Base-by-base conservation (phyloP, 345 rosid species). In the Citropsis articulata region DNA sequence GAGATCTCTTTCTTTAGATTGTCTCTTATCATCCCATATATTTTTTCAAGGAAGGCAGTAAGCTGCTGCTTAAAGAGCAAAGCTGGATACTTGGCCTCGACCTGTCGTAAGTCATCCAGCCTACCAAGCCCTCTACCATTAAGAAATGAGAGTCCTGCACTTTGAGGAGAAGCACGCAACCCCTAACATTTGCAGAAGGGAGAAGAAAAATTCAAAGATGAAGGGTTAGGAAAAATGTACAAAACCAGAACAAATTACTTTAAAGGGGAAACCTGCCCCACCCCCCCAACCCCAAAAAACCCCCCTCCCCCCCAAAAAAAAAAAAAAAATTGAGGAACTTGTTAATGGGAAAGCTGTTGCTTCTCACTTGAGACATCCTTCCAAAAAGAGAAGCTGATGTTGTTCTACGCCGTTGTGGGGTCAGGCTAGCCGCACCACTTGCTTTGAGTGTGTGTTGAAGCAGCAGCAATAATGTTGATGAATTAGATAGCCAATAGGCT, bases 21-120 rank as follows among this genome's bases (percentile, higher is more conserved):
- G 88, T 96, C 99, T 81, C 99, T 86, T 69, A 96, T 92, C 99
- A 96, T 91, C 84, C 98, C 99, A 89, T 96, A 96, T 82, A 96
- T 91, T 87, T 96, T 96, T 90, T 96, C 98, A 74, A 96, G 98
- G 91, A 90, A 94, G 73, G 99, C 98, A 21, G 98, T 94, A 70
- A 96, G 99, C 89, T 96, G 99, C 85, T 94, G 98, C 86, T 94
- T 96, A 84, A 96, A 96, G 80, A 96, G 91, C 77, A 94, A 85
- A 30, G 99, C 98, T 16, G 99, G 99, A 84, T 94, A 94, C 81
- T 94, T 96, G 75, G 98, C 98, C 86, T 96, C 98, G 70, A 94
- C 99, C 85, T 92, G 99, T 69, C 94, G 88, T 79, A 96, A 71
- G 82, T 96, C 98, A 79, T 94, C 98, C 75, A 87, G 87, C 81